Base-by-base conservation (phyloP, 192 early-diverging fungal species). In the Coemansia sp. region DNA sequence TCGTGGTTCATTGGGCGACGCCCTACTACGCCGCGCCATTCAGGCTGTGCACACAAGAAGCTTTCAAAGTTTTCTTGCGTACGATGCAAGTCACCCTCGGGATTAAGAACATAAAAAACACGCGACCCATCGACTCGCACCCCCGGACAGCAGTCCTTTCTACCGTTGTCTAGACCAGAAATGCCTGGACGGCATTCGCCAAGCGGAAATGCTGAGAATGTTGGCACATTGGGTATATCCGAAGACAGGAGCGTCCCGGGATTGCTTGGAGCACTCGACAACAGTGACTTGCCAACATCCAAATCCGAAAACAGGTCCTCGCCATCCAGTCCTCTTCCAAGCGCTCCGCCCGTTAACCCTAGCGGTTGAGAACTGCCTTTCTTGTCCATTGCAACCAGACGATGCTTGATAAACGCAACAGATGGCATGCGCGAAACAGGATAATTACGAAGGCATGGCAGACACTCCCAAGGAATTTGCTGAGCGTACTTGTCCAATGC, bases 41-140 rank as follows among this genome's bases (percentile, higher is more conserved):
- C 63, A 7, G 45, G 33, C 29, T 72, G 63, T 0, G 59, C 71
- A 15, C 55, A 15, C 7, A 61, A 25, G 25, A 55, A 74, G n/a
- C 28, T 59, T 63, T 86, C 81, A 82, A 98, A 97, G 59, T 85
- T 84, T 1, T 84, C 59, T 73, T 98, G 90, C 2, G 97, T 99
- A 48, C 84, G 81, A 43, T 73, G 77, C 61, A 99, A 73, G 67
- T 99, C 95, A 18, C 88, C 90, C 23, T 85, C 87, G 1, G 97
- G 97, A 81, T 99, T 99, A 20, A 99, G 78, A 16, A 98, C 76
- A 71, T 95, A 99, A 70, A 84, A 94, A 2, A 85, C 81, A 2
- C 76, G 85, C 21, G 70, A 28, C 1, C 66, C 52, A 59, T 88
- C 68, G 18, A 88, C 73, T 7, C 30, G 61, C 7, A n/a, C 55